phyloP scores from a whole-genome alignment of 257 asterid genomes.

The Solanum dulcamara region DNA sequence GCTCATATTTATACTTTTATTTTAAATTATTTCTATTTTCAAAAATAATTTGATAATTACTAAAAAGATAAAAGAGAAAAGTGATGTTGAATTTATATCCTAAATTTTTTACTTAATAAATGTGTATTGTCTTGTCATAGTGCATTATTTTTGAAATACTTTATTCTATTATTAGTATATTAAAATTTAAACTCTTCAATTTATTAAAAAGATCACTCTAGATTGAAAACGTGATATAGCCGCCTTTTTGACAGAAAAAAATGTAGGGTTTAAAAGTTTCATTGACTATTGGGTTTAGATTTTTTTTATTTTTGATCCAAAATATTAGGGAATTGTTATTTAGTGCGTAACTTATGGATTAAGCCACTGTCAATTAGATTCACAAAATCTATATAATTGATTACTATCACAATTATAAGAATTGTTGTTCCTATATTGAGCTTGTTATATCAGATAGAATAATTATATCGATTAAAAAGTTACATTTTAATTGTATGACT shows the following conservation, averaged over 20 bases:
- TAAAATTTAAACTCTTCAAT: too few species aligned
- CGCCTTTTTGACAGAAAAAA: neutral
- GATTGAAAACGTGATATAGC: neutral
- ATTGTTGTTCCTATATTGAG: neutral
- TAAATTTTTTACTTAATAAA: too few species aligned
- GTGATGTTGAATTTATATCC: too few species aligned
- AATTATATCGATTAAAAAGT: too few species aligned
- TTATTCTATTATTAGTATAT: neutral
- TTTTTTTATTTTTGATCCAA: neutral
- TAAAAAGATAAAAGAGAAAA: too few species aligned
- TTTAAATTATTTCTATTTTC: too few species aligned
- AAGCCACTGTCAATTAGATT: neutral
- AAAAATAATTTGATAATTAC: too few species aligned
- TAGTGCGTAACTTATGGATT: neutral
- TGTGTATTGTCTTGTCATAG: too few species aligned
- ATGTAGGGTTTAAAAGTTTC: neutral
- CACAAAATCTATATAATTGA: neutral
- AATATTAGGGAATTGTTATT: neutral
- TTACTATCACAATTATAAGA: neutral
- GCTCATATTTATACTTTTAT: too few species aligned
- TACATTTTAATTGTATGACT: neutral
- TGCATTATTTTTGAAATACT: neutral
- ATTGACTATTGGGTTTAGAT: neutral
- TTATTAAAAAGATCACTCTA: neutral
- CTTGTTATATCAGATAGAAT: neutral